These are phyloP conservation scores for Zelonia costaricensis DNA, from an alignment of 208 protist genomes.

Conservation along the genomic window DNA sequence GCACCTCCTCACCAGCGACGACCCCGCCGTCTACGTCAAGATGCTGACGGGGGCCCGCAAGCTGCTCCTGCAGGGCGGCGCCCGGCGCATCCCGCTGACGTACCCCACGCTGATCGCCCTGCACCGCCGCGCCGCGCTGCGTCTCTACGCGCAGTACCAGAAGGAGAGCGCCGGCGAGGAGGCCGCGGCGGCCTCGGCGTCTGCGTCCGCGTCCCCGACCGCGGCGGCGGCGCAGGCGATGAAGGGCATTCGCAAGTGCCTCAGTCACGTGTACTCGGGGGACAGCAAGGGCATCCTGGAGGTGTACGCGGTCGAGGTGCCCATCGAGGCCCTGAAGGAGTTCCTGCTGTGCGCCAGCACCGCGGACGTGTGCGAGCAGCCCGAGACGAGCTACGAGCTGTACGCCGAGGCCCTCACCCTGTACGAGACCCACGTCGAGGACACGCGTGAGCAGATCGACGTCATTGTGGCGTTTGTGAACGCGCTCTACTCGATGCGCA, in stretches of 20 bases:
- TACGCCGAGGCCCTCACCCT: conserved; percentile 89
- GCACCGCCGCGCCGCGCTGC: conserved; percentile 71
- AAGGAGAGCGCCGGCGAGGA: not conserved
- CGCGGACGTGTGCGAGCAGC: conserved; percentile 78
- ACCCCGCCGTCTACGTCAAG: conserved; percentile 83
- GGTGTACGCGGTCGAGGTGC: conserved; percentile 43
- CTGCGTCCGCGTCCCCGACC: not conserved
- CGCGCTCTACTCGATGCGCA: conserved; percentile 39
- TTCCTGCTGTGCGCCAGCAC: conserved; percentile 84
- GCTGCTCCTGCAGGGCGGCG: conserved; percentile 88
- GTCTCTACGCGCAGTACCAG: conserved; percentile 24
- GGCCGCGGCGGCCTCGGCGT: conserved; percentile 1
- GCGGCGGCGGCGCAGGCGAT: not conserved
- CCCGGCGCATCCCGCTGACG: conserved; percentile 78
- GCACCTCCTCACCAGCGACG: conserved; percentile 84
- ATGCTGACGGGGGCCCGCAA: conserved; percentile 90
- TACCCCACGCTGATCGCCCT: conserved; percentile 86
- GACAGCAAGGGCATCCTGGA: conserved; percentile 82
- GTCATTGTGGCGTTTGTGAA: conserved; percentile 83
- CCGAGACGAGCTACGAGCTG: conserved; percentile 89
- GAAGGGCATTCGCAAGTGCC: conserved; percentile 36
- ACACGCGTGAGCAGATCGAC: conserved; percentile 81
- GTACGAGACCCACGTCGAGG: conserved; percentile 94
- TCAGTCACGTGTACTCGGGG: conserved; percentile 60
- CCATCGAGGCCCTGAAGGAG: conserved; percentile 72